Conservation (phyloP, 805 yeast genomes). For the Starmerella sp. region DNA sequence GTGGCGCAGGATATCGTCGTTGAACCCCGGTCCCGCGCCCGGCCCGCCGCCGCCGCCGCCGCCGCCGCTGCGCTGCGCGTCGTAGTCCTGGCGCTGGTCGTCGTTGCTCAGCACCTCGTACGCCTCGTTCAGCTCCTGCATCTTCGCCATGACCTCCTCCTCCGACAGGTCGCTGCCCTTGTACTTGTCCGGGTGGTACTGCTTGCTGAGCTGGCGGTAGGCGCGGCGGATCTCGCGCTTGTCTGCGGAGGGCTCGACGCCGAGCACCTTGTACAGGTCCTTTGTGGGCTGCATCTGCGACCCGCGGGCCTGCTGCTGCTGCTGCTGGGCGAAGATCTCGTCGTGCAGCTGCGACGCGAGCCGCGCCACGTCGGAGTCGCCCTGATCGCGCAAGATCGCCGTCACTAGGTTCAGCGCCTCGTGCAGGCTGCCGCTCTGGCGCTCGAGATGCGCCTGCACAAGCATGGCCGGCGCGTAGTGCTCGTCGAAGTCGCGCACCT, state of each 20-base stretch:
- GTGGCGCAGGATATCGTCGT: conserved; percentile 1
- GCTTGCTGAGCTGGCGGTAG: conserved; percentile 63
- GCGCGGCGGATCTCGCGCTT: conserved; percentile 68
- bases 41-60: conserved; percentile 13
- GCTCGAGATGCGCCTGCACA: conserved; percentile 25
- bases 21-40: conserved; percentile 9
- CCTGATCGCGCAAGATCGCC: conserved; percentile 13
- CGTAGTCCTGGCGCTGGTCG: conserved; percentile 54
- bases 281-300: conserved; percentile 32
- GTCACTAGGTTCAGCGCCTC: conserved; percentile 23
- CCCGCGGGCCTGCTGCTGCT: conserved; percentile 24
- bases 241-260: conserved; percentile 54
- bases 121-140: conserved; percentile 89
- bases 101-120: conserved; percentile 71
- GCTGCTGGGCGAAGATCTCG: conserved; percentile 24
- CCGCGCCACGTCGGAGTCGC: conserved; percentile 15
- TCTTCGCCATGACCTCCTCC: conserved; percentile 64
- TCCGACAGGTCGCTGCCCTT: conserved; percentile 48
- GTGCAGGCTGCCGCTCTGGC: conserved; percentile 19
- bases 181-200: conserved; percentile 88
- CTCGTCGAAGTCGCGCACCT: conserved; percentile 23
- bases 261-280: conserved; percentile 74
- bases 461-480: conserved; percentile 25
- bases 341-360: conserved; percentile 22
- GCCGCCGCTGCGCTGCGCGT: conserved; percentile 27